Percentiles rank a stretch among this genome's conserved stretches.
These are phyloP conservation scores for Pseudozyma pruni DNA, from an alignment of 1,284 basidiomycete genomes.

Conservation along the genomic window DNA sequence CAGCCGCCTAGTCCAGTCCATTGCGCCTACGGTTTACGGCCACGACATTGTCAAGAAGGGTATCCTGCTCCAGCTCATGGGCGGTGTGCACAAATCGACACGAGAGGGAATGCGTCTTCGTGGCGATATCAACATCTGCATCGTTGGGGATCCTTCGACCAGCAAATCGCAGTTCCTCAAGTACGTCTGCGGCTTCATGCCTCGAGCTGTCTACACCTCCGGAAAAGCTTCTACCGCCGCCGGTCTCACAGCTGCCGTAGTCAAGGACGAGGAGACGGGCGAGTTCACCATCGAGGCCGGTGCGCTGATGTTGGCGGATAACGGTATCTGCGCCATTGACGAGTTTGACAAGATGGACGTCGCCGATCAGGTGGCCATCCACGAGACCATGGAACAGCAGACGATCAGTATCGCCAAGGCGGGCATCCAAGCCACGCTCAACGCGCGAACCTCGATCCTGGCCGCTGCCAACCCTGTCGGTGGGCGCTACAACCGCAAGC, in stretches of 20 bases:
- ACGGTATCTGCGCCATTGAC: constrained; percentile 99
- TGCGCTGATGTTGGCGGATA: constrained; percentile 98
- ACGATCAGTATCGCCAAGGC: constrained; percentile 99
- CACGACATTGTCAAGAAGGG: constrained; percentile 80
- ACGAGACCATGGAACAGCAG: constrained; percentile 99
- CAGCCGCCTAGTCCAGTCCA: constrained; percentile 88
- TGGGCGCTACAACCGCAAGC: constrained; percentile 95
- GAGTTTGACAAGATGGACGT: constrained; percentile 99
- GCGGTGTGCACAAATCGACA: constrained; percentile 98
- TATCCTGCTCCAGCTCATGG: constrained; percentile 95
- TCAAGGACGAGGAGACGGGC: constrained; percentile 97
- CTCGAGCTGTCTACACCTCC: constrained; percentile 97
- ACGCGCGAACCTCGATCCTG: constrained; percentile 95
- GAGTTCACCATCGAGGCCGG: constrained; percentile 98
- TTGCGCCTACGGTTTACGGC: constrained; percentile 96
- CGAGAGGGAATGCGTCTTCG: constrained; percentile 94
- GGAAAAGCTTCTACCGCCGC: constrained; percentile 99
- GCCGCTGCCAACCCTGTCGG: constrained; percentile 98
- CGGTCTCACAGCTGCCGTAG: constrained; percentile 97
- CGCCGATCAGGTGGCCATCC: constrained; percentile 97
- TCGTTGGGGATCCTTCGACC: constrained; percentile 95
- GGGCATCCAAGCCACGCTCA: constrained; percentile 97
- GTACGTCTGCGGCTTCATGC: constrained; percentile 99
- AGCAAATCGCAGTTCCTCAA: constrained; percentile 99
- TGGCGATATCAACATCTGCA: constrained; percentile 98